Percentiles rank a stretch among this genome's conserved stretches.
These are phyloP conservation scores for Eucalyptus shirleyi DNA, from an alignment of 345 rosid species.

Conservation along the genomic window DNA sequence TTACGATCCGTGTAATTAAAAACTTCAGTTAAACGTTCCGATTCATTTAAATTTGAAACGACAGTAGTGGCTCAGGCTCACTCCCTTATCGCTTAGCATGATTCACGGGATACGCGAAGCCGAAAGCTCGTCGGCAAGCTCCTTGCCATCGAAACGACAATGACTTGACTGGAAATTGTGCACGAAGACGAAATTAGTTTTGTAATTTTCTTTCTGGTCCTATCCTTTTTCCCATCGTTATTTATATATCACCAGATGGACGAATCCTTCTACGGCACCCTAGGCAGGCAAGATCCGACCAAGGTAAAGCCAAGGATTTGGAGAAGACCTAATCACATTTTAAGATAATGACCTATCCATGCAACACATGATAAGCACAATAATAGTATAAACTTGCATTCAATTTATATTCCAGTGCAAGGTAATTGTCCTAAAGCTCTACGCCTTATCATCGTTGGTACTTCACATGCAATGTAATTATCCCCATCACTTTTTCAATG, in stretches of 20 bases:
- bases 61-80: not conserved
- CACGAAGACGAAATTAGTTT: not conserved
- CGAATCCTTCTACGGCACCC: not conserved
- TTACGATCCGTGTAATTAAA: not conserved
- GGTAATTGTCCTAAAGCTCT: not conserved
- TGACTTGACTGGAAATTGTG: not conserved
- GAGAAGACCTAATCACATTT: not conserved
- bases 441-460: not conserved
- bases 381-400: not conserved
- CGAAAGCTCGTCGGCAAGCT: not conserved
- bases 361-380: not conserved
- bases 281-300: not conserved
- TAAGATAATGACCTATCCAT: not conserved
- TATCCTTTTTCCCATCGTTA: not conserved
- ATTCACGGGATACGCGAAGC: not conserved
- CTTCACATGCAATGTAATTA: not conserved
- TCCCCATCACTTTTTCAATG: not conserved
- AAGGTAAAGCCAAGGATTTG: not conserved
- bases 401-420: not conserved
- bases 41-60: not conserved
- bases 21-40: not conserved
- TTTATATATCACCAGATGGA: not conserved
- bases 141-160: not conserved
- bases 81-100: not conserved
- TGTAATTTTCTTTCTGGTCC: not conserved